Evolutionary conservation across 805 yeast species (phyloP), one percentile per base, ranked within the genome.

Genomic region (Danielia oregonensis): DNA sequence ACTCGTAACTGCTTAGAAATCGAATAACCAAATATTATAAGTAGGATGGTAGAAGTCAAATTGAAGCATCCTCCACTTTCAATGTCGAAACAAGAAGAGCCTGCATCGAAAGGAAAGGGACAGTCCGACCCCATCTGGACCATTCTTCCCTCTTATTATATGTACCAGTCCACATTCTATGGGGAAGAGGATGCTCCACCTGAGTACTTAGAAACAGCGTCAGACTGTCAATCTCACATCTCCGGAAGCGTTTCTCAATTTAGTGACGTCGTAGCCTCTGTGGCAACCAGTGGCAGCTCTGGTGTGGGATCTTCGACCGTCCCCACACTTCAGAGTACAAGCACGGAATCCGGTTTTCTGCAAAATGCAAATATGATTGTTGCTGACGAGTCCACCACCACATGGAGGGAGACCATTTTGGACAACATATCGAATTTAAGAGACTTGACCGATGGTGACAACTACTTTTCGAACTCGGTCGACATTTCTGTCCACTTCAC

Each of bases 121-220:
- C n/a, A n/a, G n/a, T 19, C 22, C 10, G 60, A 50, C 24, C 67
- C 66, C 1, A 42, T 63, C 11, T 63, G 68, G 66, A 50, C 56
- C 13, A 66, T 66, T 10, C 40, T 66, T 14, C 72, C 72, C 6
- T 59, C 66, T 25, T 66, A 66, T 44, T 54, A 54, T 17, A 61
- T 65, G 65, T 62, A 56, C 38, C 46, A 42, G 18, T 16, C 32
- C 17, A 46, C 49, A 1, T 44, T 46, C 30, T 40, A 37, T 13
- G 40, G 37, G 4, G 35, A 33, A 18, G 32, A 19, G 15, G 19
- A 11, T 4, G 33, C 31, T 5, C 49, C 51, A 4, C 51, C 51
- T 2, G 36, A 44, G 13, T 46, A 46, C 14, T 45, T 26, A 7
- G 42, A 16, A 9, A 54, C 27, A 39, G 41, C 21, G 38, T 38